Evolutionary conservation across 345 rosid species (phyloP).

Genomic region (Eucalyptus virginea): DNA sequence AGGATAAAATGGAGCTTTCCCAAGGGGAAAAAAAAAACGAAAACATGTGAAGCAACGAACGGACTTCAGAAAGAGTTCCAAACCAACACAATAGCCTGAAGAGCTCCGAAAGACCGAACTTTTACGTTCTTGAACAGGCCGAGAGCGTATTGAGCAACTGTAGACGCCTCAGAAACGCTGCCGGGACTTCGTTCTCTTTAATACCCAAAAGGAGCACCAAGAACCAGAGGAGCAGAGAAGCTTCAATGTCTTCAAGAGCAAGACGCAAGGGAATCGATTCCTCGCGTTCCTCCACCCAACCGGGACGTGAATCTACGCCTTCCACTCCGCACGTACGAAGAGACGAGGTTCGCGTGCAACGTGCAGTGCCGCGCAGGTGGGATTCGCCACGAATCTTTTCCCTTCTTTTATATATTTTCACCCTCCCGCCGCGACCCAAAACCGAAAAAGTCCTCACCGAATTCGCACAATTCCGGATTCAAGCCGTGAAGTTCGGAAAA

Average conservation of each 20-base stretch:
- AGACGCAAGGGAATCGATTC: constrained; percentile 27
- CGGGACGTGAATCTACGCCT: neutral
- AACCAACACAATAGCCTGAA: neutral
- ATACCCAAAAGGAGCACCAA: neutral
- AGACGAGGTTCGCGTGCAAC: neutral
- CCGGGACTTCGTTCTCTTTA: neutral
- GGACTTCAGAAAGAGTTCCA: neutral
- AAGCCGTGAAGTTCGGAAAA: neutral
- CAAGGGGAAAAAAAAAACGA: too few relatives aligned
- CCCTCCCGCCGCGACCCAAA: neutral
- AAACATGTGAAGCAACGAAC: neutral
- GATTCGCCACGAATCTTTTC: neutral
- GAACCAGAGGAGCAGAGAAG: constrained; percentile 2
- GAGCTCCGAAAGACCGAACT: neutral
- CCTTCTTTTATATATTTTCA: neutral
- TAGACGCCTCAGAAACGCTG: neutral
- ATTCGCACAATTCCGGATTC: neutral
- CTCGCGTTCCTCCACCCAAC: neutral
- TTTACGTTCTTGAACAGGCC: neutral
- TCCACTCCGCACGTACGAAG: neutral
- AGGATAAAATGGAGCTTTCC: neutral
- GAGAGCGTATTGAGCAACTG: neutral
- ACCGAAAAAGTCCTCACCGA: neutral
- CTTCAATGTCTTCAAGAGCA: constrained; percentile 28
- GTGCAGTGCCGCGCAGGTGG: neutral